Base-by-base conservation (phyloP, 2,329 filamentous ascomycete genomes). In the Pseudofabraea citricarpa region DNA sequence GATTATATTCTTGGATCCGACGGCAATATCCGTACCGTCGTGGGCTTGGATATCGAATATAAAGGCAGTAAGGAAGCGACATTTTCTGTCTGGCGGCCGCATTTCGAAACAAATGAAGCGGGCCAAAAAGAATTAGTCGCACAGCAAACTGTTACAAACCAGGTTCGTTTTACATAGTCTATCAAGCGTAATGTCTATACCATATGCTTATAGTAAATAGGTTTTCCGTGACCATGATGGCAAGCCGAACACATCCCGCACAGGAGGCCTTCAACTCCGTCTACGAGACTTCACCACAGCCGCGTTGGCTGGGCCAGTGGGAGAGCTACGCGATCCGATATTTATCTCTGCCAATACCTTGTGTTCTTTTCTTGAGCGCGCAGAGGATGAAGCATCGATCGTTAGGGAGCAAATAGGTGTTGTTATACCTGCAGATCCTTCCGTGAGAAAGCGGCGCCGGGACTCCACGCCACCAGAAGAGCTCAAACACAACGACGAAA, bases 11-110 rank as follows among this genome's bases (percentile, higher is more conserved):
- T 63, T 19, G 55, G 56, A 33, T 53, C 48, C 19, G 41, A 56
- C 41, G 46, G 53, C 32, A 46, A 47, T 45, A 60, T 63, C 29
- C 46, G 55, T n/a, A 56, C 56, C 20, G 56, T 64, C 19, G 41
- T 64, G 5, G 61, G 61, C 26, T 32, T 64, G 23, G 59, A 64
- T 45, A 55, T 64, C 24, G 56, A 58, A 38, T 64, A 63, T 44
- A 51, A 47, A 44, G 42, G 23, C 6, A 50, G 22, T 23, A 57
- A 56, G 46, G 49, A 41, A 51, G 58, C 60, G n/a, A 57, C 51
- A 2, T 46, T 64, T 13, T 58, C 54, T 19, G 43, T 64, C 24
- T 64, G 60, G 61, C 54, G 57, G 37, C 49, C 60, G 24, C 47
- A 42, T 3, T 29, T 42, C 35, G 48, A 55, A 27, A 37, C 22